Evolutionary conservation across 2,329 filamentous ascomycete genomes (phyloP), one percentile per base, ranked within the genome.

Genomic region (Cladosporium sp.): DNA sequence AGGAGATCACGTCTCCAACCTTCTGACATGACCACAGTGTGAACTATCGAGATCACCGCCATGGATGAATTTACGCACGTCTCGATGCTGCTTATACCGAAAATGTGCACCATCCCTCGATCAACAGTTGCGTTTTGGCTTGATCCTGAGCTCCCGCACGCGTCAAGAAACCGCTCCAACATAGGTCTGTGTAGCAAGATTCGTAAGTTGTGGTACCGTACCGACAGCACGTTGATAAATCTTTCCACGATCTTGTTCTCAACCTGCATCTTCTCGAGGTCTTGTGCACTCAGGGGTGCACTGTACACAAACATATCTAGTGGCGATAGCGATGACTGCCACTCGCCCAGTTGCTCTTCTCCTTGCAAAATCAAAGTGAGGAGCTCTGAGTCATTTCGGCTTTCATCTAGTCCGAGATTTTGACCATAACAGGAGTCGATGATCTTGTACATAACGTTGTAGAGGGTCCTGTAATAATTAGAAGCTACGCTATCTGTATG

Each of bases 151-250:
- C 40, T 9, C 22, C 42, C 42, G 22, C 42, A 45, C 25, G 42
- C 42, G 42, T 45, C 42, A 20, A 45, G 42, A 20, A 25, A 45
- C 20, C 25, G 72, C 22, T 71, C 71, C 1, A 78, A 66, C 9
- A 77, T 64, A 7, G 73, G 73, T 2, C 76, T 69, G 49, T 78
- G 76, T 1, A 76, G 56, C 2, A 79, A 68, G 4, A 78, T 69
- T 3, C 71, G 71, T 3, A 75, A 61, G 57, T 78, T 76, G 17
- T 71, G 68, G 58, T 75, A 75, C n/a, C 77, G 70, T 15, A 78
- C 57, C 20, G 42, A 45, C 19, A 45, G 42, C 42, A 45, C 42
- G 22, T 25, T 45, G 22, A 45, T 45, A n/a, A 45, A 45, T 13
- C 42, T 45, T 20, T 45, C 42, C 20, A 45, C 15, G 20, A 45